Conservation (phyloP, 345 rosid species). For the Populus ilicifolia region DNA sequence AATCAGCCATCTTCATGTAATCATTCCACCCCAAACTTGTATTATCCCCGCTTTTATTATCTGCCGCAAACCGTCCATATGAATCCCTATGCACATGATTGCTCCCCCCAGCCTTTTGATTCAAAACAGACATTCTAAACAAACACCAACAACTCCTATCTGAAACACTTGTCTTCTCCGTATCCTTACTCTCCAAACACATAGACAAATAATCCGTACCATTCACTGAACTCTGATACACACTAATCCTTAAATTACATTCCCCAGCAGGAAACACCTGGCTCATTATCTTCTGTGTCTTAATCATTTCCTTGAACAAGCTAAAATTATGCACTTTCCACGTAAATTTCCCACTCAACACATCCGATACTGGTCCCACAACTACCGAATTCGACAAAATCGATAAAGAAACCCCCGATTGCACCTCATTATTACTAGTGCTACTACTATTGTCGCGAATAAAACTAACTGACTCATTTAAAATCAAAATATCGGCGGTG, state of each 20-base stretch:
- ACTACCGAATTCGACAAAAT: conserved; percentile 44
- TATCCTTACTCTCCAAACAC: conserved; percentile 97
- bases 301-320: conserved; percentile 91
- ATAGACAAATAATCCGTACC: conserved; percentile 80
- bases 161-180: conserved; percentile 55
- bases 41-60: conserved; percentile 91
- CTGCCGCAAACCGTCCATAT: conserved; percentile 87
- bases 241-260: conserved; percentile 89
- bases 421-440: conserved; percentile 44
- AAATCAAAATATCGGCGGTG: conserved; percentile 83
- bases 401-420: conserved; percentile 25
- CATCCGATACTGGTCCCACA: conserved; percentile 68
- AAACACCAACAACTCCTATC: conserved; percentile 99
- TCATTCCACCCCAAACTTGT: conserved; percentile 99
- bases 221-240: conserved; percentile 81
- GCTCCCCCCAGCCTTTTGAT: conserved; percentile 75
- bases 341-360: conserved; percentile 85
- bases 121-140: conserved; percentile 92
- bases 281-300: conserved; percentile 98
- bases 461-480: conserved; percentile 81
- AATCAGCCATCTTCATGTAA: conserved; percentile 90
- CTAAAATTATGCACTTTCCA: conserved; percentile 99
- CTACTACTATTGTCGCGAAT: conserved; percentile 51
- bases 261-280: conserved; percentile 97
- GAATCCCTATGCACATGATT: conserved; percentile 94